These are phyloP conservation scores for Hymenoscyphus scutula DNA, from an alignment of 2,329 filamentous ascomycete species.

Conservation along the genomic window DNA sequence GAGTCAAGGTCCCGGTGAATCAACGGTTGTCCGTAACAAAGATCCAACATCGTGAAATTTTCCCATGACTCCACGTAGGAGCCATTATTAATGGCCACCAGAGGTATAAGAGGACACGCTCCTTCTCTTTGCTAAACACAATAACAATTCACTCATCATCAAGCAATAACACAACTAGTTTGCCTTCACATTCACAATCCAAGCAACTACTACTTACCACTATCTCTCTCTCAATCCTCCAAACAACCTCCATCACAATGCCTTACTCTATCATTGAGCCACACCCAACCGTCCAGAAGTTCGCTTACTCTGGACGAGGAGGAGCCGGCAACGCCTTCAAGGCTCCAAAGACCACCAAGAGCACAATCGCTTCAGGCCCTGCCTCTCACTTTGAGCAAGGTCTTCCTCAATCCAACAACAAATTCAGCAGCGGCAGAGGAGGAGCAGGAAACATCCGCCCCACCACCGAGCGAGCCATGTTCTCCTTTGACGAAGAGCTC, in stretches of 20 bases:
- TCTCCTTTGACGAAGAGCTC: constrained; percentile 37
- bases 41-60: constrained; percentile 16
- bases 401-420: constrained; percentile 28
- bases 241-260: constrained; percentile 16
- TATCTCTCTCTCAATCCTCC: constrained; percentile 4
- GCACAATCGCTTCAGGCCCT: constrained; percentile 29
- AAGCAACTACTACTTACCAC: neutral
- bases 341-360: constrained; percentile 30
- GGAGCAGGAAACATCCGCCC: constrained; percentile 36
- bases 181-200: constrained; percentile 16
- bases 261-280: constrained; percentile 34
- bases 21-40: constrained; percentile 11
- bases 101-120: constrained; percentile 27
- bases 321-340: constrained; percentile 36
- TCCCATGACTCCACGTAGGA: constrained; percentile 9
- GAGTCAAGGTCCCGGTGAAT: constrained; percentile 1
- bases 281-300: constrained; percentile 32
- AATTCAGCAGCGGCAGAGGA: constrained; percentile 34
- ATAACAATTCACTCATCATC: constrained; percentile 15
- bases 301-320: constrained; percentile 34
- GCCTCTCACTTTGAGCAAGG: constrained; percentile 31
- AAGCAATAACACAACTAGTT: constrained; percentile 21
- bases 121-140: constrained; percentile 14
- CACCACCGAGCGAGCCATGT: constrained; percentile 30
- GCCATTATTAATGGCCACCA: constrained; percentile 9